Base-by-base conservation (phyloP, 768 basidiomycete species). In the Pleurotus tuoliensis region DNA sequence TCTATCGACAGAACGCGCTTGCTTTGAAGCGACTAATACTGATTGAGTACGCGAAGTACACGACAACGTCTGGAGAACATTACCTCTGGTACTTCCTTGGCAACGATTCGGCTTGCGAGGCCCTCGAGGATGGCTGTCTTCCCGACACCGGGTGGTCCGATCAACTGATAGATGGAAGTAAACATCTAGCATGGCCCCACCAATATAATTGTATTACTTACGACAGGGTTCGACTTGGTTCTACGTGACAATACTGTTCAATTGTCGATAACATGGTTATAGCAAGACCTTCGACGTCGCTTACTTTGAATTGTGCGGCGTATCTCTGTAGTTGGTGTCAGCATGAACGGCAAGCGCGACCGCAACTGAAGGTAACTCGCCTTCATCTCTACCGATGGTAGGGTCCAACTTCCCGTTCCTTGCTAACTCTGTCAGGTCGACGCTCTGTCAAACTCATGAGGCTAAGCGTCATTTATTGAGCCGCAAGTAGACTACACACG, bases 61-160 rank as follows among this genome's bases (percentile, higher is more conserved):
- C 1, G 38, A 25, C 15, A 2, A 27, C 15, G 1, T 38, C 24
- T 5, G 13, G 13, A 6, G 49, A n/a, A 3, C 66, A 76, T 30
- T 54, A 92, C 92, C 77, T 95, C 94, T 15, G 94, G 94, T 6
- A 96, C 94, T 67, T 95, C 92, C 67, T 87, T 90, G 3, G 88
- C 82, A 0, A 95, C 84, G 52, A 96, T 94, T 20, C 94, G 77
- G 62, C 82, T 88, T 0, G 94, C 94, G 13, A 97, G 78, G 2
- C 94, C 94, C 71, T 95, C 94, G 11, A 95, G 68, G 51, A 96
- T 94, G 0, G 94, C 92, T 0, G 94, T 96, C 73, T 97, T 97
- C 0, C 94, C 94, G 11, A 94, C 92, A 57, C 94, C 94, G 2
- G 93, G 91, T 22, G 90, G 86, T 5, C 91, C 89, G 55, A 92